These are phyloP conservation scores for Tolypocladium guangdongense DNA, from an alignment of 2,329 filamentous ascomycete species.

Conservation along the genomic window DNA sequence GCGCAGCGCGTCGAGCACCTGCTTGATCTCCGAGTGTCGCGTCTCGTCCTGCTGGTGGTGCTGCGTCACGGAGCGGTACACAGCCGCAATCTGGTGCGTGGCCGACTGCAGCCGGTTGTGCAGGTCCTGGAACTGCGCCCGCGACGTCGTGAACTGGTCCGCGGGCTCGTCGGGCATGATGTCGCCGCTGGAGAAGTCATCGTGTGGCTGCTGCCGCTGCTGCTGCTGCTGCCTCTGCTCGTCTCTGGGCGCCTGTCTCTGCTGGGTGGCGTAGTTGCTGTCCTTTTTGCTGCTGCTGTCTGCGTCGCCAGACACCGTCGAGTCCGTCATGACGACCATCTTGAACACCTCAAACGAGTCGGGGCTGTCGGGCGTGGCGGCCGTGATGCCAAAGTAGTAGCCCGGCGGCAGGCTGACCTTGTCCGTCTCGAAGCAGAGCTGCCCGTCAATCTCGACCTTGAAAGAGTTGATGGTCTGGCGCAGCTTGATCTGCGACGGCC, in stretches of 20 bases:
- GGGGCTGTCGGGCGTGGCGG: conserved; percentile 79
- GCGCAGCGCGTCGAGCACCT: conserved; percentile 36
- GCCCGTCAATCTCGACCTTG: conserved; percentile 69
- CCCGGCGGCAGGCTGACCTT: conserved; percentile 69
- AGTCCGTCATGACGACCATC: conserved; percentile 59
- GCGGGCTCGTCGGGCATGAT: conserved; percentile 36
- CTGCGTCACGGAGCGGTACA: conserved; percentile 46
- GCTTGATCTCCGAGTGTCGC: conserved; percentile 43
- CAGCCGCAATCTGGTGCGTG: conserved; percentile 54
- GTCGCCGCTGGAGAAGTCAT: conserved; percentile 3
- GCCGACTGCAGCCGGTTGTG: conserved; percentile 71
- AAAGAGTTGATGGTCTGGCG: conserved; percentile 53
- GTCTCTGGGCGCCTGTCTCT: conserved; percentile 16
- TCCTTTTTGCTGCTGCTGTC: conserved; percentile 5
- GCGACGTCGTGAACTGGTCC: conserved; percentile 36
- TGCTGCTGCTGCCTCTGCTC: conserved; percentile 22
- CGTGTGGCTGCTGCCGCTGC: conserved; percentile 15
- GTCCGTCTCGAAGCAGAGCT: conserved; percentile 71
- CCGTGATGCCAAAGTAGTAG: conserved; percentile 79
- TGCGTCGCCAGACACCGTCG: conserved; percentile 10
- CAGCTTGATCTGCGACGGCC: conserved; percentile 69
- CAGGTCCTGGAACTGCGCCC: conserved; percentile 68
- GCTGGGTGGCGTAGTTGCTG: conserved; percentile 3
- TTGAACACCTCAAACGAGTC: conserved; percentile 95
- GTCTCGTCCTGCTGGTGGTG: conserved; percentile 41